These are phyloP conservation scores for Globisporangium emineosum DNA, from an alignment of 352 stramenopile genomes.

Conservation along the genomic window DNA sequence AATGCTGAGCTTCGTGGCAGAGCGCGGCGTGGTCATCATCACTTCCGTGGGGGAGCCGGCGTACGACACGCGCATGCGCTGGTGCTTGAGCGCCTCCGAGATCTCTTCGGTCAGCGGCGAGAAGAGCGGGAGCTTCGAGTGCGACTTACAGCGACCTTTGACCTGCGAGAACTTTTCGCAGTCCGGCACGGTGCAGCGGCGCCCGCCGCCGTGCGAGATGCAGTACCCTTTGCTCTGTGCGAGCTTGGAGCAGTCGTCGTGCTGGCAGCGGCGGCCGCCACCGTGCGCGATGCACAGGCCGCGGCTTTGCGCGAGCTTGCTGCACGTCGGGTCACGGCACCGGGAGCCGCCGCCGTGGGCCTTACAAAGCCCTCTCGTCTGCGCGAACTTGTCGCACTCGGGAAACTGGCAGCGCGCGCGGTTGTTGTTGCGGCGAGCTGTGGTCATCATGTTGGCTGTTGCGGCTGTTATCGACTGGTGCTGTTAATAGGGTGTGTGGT, in stretches of 20 bases:
- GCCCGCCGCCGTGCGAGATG: slow-evolving; percentile 78
- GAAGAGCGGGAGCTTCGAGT: slow-evolving; percentile 60
- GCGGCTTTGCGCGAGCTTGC: slow-evolving; percentile 78
- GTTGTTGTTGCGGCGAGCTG: slow-evolving; percentile 54
- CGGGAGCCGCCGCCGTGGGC: slow-evolving; percentile 80
- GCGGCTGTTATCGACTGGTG: slow-evolving; percentile 22
- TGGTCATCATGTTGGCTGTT: slow-evolving; percentile 25
- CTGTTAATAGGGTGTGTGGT: slow-evolving; percentile 14
- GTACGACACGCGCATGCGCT: slow-evolving; percentile 13
- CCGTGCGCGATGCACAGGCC: slow-evolving; percentile 80
- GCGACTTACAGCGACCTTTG: slow-evolving; percentile 82
- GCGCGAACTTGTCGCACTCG: slow-evolving; percentile 82
- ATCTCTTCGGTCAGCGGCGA: slow-evolving; percentile 19
- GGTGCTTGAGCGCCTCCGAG: slow-evolving; percentile 20
- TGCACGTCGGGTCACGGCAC: slow-evolving; percentile 71
- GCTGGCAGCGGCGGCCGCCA: slow-evolving; percentile 69
- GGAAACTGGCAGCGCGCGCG: slow-evolving; percentile 70
- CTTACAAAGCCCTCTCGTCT: slow-evolving; percentile 79
- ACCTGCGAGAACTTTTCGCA: slow-evolving; percentile 90
- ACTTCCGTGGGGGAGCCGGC: slow-evolving; percentile 27
- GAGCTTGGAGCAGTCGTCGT: slow-evolving; percentile 67
- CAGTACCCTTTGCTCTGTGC: slow-evolving; percentile 80
- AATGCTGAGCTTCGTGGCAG: slow-evolving; percentile 46
- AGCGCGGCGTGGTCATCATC: slow-evolving; percentile 24
- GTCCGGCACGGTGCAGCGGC: slow-evolving; percentile 62